phyloP scores from a whole-genome alignment of 2,329 filamentous ascomycete species.

The Cladophialophora psammophila region DNA sequence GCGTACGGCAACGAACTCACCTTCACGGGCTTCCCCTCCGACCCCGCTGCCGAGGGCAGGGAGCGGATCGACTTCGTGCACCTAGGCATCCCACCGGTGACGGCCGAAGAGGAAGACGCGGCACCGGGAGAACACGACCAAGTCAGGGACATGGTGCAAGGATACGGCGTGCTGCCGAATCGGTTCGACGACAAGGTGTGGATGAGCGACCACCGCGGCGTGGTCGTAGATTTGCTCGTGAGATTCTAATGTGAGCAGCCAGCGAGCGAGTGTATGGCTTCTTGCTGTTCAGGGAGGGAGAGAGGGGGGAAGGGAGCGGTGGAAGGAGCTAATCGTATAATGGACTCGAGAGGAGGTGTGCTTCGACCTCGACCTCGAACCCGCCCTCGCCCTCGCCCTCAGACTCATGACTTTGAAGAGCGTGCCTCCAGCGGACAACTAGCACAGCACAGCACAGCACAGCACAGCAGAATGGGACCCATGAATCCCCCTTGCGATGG shows the following conservation, averaged over 20 bases:
- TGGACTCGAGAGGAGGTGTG: too few relatives aligned
- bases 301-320: too few relatives aligned
- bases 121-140: slow-evolving; percentile 8
- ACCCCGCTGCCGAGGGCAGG: slow-evolving; percentile 45
- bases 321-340: too few relatives aligned
- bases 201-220: slow-evolving; percentile 64
- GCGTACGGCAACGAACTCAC: slow-evolving; percentile 61
- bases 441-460: too few relatives aligned
- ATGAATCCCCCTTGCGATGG: too few relatives aligned
- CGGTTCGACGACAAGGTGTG: slow-evolving; percentile 63
- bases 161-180: slow-evolving; percentile 62
- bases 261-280: too few relatives aligned
- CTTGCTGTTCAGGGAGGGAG: too few relatives aligned
- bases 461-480: too few relatives aligned
- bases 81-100: slow-evolving; percentile 43
- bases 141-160: slow-evolving; percentile 52
- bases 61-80: slow-evolving; percentile 63
- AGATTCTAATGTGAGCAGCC: not conserved
- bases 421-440: too few relatives aligned
- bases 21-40: slow-evolving; percentile 60
- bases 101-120: slow-evolving; percentile 8
- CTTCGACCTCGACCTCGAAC: too few relatives aligned
- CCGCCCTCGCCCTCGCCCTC: too few relatives aligned
- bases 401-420: too few relatives aligned
- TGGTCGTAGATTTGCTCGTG: slow-evolving; percentile 57